Percentiles rank a stretch among this genome's conserved stretches.
phyloP scores from a whole-genome alignment of 2,329 filamentous ascomycete genomes.

The Dactylellina drechsleri region DNA sequence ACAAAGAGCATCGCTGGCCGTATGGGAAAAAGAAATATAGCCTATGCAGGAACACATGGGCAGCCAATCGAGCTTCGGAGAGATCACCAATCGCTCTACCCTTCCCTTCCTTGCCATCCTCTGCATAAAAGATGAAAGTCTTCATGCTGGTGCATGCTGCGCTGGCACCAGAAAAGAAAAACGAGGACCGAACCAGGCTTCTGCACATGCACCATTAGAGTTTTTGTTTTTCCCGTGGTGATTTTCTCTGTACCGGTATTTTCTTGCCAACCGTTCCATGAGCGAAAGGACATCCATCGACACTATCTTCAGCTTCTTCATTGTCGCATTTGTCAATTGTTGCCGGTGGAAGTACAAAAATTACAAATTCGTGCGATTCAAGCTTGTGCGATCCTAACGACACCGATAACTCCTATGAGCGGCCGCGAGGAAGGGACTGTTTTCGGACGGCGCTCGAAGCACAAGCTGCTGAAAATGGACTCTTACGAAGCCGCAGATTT shows the following conservation, averaged over 20 bases:
- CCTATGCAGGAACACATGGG: constrained; percentile 34
- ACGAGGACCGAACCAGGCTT: constrained; percentile 18
- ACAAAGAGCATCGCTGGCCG: constrained; percentile 32
- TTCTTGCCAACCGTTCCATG: neutral
- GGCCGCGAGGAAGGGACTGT: constrained; percentile 8
- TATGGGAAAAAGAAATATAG: constrained; percentile 5
- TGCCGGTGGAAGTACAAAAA: constrained; percentile 33
- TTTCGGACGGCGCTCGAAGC: constrained; percentile 27
- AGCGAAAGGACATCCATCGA: constrained; percentile 2
- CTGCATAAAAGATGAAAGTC: constrained; percentile 43
- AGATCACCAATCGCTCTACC: constrained; percentile 42
- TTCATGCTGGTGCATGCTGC: constrained; percentile 25
- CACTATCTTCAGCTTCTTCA: constrained; percentile 6
- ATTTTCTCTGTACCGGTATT: constrained; percentile 8
- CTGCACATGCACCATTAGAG: constrained; percentile 22
- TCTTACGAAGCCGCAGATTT: constrained; percentile 19
- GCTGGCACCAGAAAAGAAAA: constrained; percentile 44
- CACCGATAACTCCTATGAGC: constrained; percentile 19
- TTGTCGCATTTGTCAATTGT: constrained; percentile 51
- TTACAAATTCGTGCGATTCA: constrained; percentile 36
- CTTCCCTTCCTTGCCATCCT: constrained; percentile 18
- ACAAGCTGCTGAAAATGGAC: constrained; percentile 25
- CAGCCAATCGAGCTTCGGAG: constrained; percentile 31
- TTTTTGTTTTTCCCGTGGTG: constrained; percentile 16
- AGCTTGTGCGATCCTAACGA: constrained; percentile 49